Evolutionary conservation across 331 rosid species (phyloP), one percentile per base, ranked within the genome.

Genomic region (Spiraea crenata): DNA sequence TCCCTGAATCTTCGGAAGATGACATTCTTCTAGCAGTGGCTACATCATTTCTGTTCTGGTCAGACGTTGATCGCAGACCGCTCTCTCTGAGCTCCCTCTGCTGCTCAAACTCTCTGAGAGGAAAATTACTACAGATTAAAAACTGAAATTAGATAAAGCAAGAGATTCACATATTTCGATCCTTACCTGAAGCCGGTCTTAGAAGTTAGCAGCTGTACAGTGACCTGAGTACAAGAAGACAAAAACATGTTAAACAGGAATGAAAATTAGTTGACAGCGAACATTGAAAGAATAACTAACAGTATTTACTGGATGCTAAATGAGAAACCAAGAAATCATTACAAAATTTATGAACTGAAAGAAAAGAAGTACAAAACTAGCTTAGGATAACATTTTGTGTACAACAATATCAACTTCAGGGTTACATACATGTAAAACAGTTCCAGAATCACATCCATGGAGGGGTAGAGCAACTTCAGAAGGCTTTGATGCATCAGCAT

Each of bases 31-130:
- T 80, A 71, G 88, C 81, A 48, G 87, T 77, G 62, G 96, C 82
- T 78, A 78, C 90, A 71, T 88, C 88, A 52, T 76, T 87, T 73
- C 82, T 76, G 50, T 83, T 81, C 67, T 85, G 96, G 69, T 87
- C 96, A 52, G 98, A 82, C 58, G 90, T 82, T 58, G 95, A 74
- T 74, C 76, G 92, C 13, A 95, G 86, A 68, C 96, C 98, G 66
- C 79, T 89, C 88, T 95, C 99, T 79, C 98, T 82, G 67, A 88
- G 98, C 83, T 95, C 99, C 86, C 99, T 91, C 80, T 95, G 99
- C 79, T 85, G 99, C 86, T 95, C 99, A 84, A 95, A 95, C 84
- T 95, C 99, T 85, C 99, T 95, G 86, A 77, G 83, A 86, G 65
- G 66, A 78, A 57, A 74, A 66, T 44, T 71, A 79, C 66, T 46